Evolutionary conservation across 2,329 filamentous ascomycete genomes (phyloP).

Genomic region (Aspergillus aculeatus): DNA sequence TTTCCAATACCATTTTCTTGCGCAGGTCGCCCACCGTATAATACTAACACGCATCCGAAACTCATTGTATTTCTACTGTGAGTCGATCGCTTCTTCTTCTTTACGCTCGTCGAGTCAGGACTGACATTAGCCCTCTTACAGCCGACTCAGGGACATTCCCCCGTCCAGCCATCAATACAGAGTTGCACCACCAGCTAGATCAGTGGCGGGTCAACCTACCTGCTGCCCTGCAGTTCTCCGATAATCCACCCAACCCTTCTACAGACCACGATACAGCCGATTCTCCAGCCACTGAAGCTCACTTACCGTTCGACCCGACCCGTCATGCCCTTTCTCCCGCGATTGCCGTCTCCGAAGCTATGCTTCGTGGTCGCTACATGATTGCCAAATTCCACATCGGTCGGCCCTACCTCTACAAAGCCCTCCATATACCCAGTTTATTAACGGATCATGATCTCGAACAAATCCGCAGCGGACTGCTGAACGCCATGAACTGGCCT

Average conservation of each 20-base stretch:
- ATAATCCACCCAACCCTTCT: constrained; percentile 26
- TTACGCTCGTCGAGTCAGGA: background rate
- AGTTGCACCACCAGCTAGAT: constrained; percentile 56
- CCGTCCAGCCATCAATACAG: constrained; percentile 49
- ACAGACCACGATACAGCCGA: constrained; percentile 16
- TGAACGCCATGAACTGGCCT: constrained; percentile 45
- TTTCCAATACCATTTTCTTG: constrained; percentile 59
- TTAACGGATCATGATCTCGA: constrained; percentile 42
- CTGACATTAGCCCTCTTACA: constrained; percentile 18
- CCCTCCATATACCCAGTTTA: constrained; percentile 37
- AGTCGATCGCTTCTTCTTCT: constrained; percentile 7
- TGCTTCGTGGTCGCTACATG: constrained; percentile 38
- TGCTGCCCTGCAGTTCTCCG: constrained; percentile 47
- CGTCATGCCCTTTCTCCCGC: constrained; percentile 33
- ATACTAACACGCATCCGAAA: constrained; percentile 55
- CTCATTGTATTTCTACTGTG: constrained; percentile 51
- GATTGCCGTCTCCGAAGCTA: constrained; percentile 37
- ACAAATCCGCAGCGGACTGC: constrained; percentile 39
- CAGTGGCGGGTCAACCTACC: constrained; percentile 56
- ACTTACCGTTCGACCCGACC: constrained; percentile 19
- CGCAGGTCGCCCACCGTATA: constrained; percentile 57
- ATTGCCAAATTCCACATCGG: constrained; percentile 44
- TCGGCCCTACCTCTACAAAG: constrained; percentile 44
- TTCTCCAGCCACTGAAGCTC: constrained; percentile 22
- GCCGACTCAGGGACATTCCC: constrained; percentile 47